These are phyloP conservation scores for Neltuma alba DNA, from an alignment of 306 rosid genomes.

Conservation along the genomic window DNA sequence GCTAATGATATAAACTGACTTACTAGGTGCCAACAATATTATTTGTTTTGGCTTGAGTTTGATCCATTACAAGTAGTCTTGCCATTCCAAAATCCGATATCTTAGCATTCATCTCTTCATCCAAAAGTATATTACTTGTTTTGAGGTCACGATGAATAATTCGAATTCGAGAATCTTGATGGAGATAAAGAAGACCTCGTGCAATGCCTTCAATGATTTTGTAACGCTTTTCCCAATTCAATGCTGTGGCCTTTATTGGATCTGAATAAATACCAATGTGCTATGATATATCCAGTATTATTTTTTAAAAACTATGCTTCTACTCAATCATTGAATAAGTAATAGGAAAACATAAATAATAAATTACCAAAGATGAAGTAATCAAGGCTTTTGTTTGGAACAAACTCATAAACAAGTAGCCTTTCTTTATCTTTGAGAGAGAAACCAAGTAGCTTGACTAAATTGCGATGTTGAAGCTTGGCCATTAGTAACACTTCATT, in stretches of 20 bases:
- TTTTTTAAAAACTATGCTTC: too few species aligned
- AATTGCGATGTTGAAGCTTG: neutral
- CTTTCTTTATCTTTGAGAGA: neutral
- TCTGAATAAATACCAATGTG: neutral
- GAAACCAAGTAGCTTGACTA: neutral
- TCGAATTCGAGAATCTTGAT: too few species aligned
- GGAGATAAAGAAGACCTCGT: neutral
- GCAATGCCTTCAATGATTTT: neutral
- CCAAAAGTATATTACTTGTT: too few species aligned
- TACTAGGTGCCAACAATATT: too few species aligned
- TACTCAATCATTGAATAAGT: neutral
- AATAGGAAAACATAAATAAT: neutral
- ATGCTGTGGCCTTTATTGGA: neutral
- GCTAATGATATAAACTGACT: too few species aligned
- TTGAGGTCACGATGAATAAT: too few species aligned
- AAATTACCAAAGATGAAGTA: neutral
- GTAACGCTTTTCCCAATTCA: neutral
- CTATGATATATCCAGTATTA: too few species aligned
- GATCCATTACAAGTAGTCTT: too few species aligned
- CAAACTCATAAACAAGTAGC: neutral
- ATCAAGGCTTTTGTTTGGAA: neutral
- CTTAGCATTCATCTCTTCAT: too few species aligned
- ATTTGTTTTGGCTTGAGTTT: too few species aligned
- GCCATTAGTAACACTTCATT: neutral
- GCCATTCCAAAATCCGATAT: too few species aligned